Percentiles rank a stretch among this genome's conserved stretches.
Conservation (phyloP, 1,139 yeast genomes). For the Taphrina deformans region DNA sequence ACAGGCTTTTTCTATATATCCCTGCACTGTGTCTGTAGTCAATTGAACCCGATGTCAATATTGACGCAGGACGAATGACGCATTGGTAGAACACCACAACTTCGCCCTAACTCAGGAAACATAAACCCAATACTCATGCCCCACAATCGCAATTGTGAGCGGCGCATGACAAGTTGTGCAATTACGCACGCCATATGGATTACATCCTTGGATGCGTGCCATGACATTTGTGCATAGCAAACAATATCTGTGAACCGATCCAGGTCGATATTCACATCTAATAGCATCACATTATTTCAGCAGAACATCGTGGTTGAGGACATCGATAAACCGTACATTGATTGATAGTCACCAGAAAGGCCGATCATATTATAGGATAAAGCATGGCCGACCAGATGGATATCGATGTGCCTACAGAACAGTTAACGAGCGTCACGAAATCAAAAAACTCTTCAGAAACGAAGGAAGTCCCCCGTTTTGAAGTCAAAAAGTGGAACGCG, state of each 20-base stretch:
- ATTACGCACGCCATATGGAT: neutral
- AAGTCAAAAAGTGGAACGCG: constrained; percentile 74
- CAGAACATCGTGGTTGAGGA: no score
- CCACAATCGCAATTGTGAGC: neutral
- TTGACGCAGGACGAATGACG: neutral
- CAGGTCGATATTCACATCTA: no score
- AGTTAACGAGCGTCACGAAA: neutral
- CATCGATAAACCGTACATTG: no score
- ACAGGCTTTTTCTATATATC: no score
- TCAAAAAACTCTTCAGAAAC: constrained; percentile 36
- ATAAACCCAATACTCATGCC: neutral
- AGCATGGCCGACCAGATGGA: constrained; percentile 46
- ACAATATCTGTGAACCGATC: no score
- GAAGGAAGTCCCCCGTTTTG: constrained; percentile 52
- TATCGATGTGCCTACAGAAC: constrained; percentile 41
- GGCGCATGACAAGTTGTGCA: neutral
- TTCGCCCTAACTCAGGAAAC: neutral
- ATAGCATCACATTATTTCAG: no score
- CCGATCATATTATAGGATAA: no score
- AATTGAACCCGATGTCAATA: no score
- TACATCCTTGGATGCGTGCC: neutral
- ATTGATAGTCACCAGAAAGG: no score
- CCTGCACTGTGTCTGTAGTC: no score
- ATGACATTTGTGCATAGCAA: no score
- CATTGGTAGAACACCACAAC: neutral